Evolutionary conservation across 1,284 basidiomycete species (phyloP).

Genomic region (Trametes hirsuta): DNA sequence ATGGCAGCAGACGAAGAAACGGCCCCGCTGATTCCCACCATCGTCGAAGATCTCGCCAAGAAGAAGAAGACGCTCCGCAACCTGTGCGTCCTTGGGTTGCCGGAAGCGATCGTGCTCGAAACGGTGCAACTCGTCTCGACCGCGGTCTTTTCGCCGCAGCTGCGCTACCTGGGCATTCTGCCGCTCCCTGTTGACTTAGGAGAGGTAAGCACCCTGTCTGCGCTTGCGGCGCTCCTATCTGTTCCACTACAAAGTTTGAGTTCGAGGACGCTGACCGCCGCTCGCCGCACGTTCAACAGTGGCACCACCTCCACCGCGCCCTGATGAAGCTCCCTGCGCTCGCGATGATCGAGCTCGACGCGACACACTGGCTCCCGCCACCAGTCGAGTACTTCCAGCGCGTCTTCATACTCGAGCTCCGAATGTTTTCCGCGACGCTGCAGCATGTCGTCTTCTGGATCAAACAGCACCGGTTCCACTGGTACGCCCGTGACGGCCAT

Average conservation of each 20-base stretch:
- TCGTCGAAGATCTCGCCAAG: constrained; percentile 28
- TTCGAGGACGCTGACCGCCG: not conserved
- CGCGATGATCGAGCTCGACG: constrained; percentile 34
- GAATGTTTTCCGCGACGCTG: constrained; percentile 34
- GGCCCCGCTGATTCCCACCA: constrained; percentile 22
- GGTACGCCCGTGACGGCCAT: constrained; percentile 30
- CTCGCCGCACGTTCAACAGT: constrained; percentile 24
- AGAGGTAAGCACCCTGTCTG: constrained; percentile 29
- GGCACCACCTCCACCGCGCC: constrained; percentile 29
- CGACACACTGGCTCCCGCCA: constrained; percentile 31
- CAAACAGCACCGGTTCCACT: constrained; percentile 28
- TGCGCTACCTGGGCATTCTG: constrained; percentile 36
- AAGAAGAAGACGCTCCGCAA: constrained; percentile 30
- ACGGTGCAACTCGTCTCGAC: constrained; percentile 27
- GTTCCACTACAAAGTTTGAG: not conserved
- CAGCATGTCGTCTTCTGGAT: constrained; percentile 34
- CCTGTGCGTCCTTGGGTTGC: constrained; percentile 31
- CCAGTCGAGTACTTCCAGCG: constrained; percentile 31
- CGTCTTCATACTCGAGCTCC: constrained; percentile 34
- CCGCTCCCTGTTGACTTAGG: constrained; percentile 21
- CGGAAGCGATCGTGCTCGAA: constrained; percentile 27
- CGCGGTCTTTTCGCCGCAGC: constrained; percentile 25
- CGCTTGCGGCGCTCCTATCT: not conserved
- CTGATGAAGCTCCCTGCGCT: constrained; percentile 33
- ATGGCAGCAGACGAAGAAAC: constrained; percentile 30